Evolutionary conservation across 306 rosid genomes (phyloP), one percentile per base, ranked within the genome.

Genomic region (Neltuma alba): DNA sequence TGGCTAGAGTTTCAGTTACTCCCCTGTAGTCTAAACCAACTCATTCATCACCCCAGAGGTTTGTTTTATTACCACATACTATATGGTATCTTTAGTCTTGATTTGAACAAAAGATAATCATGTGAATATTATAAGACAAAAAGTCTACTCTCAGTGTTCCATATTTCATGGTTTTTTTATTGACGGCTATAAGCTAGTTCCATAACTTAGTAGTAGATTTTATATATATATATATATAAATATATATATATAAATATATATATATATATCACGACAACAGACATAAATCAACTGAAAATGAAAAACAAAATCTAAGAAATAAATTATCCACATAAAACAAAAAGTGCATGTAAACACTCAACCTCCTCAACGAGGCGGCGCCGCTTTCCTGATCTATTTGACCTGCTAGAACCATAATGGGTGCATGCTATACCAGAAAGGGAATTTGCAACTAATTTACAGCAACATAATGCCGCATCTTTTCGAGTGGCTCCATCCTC

Each of bases 401-500:
- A 84, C 84, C 97, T 85, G 74, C 89, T 86, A 68, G 98, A 69
- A 68, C 90, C 90, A 89, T 85, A 93, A 77, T 90, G 98, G 34
- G 86, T 20, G 54, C 88, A 81, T 15, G 80, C 85, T 58, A 91
- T 76, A 74, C 91, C 85, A 41, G 93, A 89, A 88, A 95, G 88
- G 58, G 99, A 93, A 85, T 86, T 90, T 30, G 97, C 92, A 68
- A 90, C 89, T 83, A 95, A 87, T 90, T 87, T 90, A 88, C 99
- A 95, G 84, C 99, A 95, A 83, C 99, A 95, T 36, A 95, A 65
- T 33, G 99, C 98, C 69, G 99, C 99, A 87, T 91, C 97, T 86
- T 93, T 95, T 33, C 98, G 90, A 36, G 94, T 90, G 66, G 90
- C 91, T 84, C 97, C 92, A 78, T 91, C 99, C 74, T 95, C 99